Base-by-base conservation (phyloP, 306 rosid species). In the Cicer yamashitae region DNA sequence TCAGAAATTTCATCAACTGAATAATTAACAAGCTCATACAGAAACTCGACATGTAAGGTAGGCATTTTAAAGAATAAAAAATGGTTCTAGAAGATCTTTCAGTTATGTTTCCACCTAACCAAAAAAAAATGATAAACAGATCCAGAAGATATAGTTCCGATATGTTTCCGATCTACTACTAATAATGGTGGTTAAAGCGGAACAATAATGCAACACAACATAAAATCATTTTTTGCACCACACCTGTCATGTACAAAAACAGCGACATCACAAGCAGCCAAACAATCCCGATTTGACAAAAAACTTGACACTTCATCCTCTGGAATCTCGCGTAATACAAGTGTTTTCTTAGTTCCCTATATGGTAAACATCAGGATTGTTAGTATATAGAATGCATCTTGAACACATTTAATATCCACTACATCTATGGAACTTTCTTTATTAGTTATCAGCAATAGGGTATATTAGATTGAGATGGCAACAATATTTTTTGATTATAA, bases 261-360 rank as follows among this genome's bases (percentile, higher is more conserved):
- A 79, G 97, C 97, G 63, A 88, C 97, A 71, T 94, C 98, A 80
- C 94, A 94, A 39, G 88, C 83, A 61, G 96, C 94, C 82, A 94
- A 85, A 85, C 80, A 91, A 71, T 92, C 90, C 79, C 73, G 81
- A 39, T 81, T 81, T 52, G 91, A 82, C 71, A 94, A 84, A 76
- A 77, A 60, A 17, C 37, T 56, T n/a, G 75, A 80, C 6, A 86
- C 83, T 81, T 76, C 83, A 56, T 88, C 93, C 79, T 91, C 98
- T 34, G 97, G 96, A 77, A 91, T 91, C 89, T 94, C 97, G 8
- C 86, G 81, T 87, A 94, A 70, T 73, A 94, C 62, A 74, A 94
- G 96, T 50, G 88, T 86, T 83, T 84, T 89, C 88, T 71, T 87
- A 30, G 58, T 77, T 25, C 91, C 94, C 98, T 94, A 12, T 10